Evolutionary conservation across 164 flowering plant genomes (phyloP), one percentile per base, ranked within the genome.

Genomic region (Amborella trichopoda): DNA sequence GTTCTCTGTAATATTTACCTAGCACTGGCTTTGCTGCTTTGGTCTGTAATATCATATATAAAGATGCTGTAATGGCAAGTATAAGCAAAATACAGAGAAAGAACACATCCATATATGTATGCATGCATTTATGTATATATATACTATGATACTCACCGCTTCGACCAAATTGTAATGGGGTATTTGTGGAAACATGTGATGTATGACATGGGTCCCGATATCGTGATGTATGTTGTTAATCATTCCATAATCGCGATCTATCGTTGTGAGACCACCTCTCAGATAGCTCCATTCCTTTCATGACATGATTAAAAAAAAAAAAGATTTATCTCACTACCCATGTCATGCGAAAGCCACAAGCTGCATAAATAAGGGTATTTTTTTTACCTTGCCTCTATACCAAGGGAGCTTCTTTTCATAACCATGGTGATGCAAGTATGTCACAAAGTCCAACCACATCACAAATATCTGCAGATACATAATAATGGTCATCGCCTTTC

Each of bases 351-450:
- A n/a, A n/a, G n/a, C n/a, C n/a, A n/a, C n/a, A n/a, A n/a, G n/a
- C n/a, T n/a, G n/a, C n/a, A n/a, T n/a, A n/a, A n/a, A n/a, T n/a
- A n/a, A n/a, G n/a, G n/a, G n/a, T n/a, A n/a, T n/a, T n/a, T n/a
- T n/a, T 18, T 43, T 25, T 71, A 80, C 88, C 83, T 80, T 69
- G 8, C 88, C 83, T 23, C 88, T 75, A 23, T 73, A 80, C 88
- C 88, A 80, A 11, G 88, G 88, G 48, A 80, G 74, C 28, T 77
- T 80, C 1, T 69, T 69, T 44, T 80, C 76, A 23, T 80, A 79
- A 28, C 83, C 88, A 54, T 80, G 88, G 60, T 80, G 88, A 61
- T 77, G 88, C 71, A 80, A 54, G 72, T 80, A 80, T 18, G 88
- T 77, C 25, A 80, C 88, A 3, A 71, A 47, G 42, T 80, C 88